Percentiles rank a stretch among this genome's conserved stretches.
phyloP scores from a whole-genome alignment of 2,329 filamentous ascomycete genomes.

The Lojkania enalia region DNA sequence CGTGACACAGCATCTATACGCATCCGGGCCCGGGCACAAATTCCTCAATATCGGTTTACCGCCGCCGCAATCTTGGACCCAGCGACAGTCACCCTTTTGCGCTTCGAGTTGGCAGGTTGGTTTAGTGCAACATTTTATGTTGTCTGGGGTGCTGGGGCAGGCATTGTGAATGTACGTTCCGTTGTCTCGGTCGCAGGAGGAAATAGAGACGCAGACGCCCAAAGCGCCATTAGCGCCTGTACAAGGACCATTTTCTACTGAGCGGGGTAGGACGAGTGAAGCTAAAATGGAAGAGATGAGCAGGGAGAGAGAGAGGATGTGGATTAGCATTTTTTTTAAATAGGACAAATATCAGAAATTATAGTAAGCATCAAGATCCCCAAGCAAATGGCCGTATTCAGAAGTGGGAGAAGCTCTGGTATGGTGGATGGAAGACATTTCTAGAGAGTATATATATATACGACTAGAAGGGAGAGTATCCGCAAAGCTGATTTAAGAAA shows the following conservation, averaged over 20 bases:
- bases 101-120: conserved; percentile 17
- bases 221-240: conserved; percentile 19
- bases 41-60: conserved; percentile 14
- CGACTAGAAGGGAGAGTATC: background rate
- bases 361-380: background rate
- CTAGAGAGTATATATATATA: conserved; percentile 8
- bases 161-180: conserved; percentile 23
- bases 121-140: conserved; percentile 30
- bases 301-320: conserved; percentile 9
- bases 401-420: background rate
- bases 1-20: conserved; percentile 21
- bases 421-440: background rate
- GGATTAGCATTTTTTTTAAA: conserved; percentile 10
- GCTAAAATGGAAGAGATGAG: conserved; percentile 11
- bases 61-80: conserved; percentile 17
- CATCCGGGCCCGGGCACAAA: conserved; percentile 22
- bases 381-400: background rate
- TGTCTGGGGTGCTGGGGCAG: conserved; percentile 24
- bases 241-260: conserved; percentile 19
- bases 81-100: conserved; percentile 22
- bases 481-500: conserved; percentile 13
- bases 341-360: background rate
- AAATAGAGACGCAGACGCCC: conserved; percentile 24
- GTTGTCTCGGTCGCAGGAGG: conserved; percentile 16
- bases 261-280: conserved; percentile 11